Conservation (phyloP, 164 flowering plant genomes). For the Litsea cubeba region DNA sequence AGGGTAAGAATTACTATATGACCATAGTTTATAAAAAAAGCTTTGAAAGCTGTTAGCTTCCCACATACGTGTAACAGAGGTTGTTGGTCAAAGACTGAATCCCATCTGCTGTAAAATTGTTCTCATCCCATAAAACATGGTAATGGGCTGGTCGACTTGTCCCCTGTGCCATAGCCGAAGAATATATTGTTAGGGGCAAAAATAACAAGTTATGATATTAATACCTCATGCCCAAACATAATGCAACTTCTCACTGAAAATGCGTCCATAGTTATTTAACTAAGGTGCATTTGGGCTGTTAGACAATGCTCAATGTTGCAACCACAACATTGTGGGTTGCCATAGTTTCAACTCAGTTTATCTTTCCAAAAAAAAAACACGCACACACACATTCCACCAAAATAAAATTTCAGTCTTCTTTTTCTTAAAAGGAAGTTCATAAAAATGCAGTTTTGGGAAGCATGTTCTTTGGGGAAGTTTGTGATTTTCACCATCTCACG, state of each 20-base stretch:
- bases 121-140: conserved; percentile 59
- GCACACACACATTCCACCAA: too few relatives aligned
- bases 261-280: not conserved
- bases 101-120: conserved; percentile 45
- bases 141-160: conserved; percentile 61
- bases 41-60: not conserved
- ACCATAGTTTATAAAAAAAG: not conserved
- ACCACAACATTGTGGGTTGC: too few relatives aligned
- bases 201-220: too few relatives aligned
- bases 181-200: not conserved
- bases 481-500: too few relatives aligned
- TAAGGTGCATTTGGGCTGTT: not conserved
- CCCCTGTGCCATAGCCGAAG: conserved; percentile 31
- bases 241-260: not conserved
- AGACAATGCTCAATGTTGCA: too few relatives aligned
- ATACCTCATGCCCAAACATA: not conserved
- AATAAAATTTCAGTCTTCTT: too few relatives aligned
- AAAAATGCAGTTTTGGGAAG: too few relatives aligned
- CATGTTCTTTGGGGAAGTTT: too few relatives aligned
- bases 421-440: too few relatives aligned
- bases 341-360: too few relatives aligned
- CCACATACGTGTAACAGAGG: conserved; percentile 52
- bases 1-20: not conserved
- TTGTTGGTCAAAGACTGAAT: conserved; percentile 47
- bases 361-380: too few relatives aligned